These are phyloP conservation scores for Ascochyta pisi DNA, from an alignment of 2,329 filamentous ascomycete species.

Conservation along the genomic window DNA sequence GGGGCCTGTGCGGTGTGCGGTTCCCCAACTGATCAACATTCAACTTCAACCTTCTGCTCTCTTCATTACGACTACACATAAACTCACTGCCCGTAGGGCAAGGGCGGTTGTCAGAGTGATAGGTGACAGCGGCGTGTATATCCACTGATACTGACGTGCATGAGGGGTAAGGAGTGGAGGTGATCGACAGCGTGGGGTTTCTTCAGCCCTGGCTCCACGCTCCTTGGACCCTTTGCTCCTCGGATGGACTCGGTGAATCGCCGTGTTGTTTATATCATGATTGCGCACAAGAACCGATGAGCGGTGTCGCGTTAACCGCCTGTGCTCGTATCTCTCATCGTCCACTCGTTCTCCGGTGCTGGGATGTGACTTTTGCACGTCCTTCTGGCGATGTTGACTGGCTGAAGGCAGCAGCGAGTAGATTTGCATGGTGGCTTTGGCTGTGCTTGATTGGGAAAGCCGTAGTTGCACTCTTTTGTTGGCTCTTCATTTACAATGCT, in stretches of 20 bases:
- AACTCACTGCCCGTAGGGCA: neutral
- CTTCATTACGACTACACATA: neutral
- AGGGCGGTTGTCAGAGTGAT: neutral
- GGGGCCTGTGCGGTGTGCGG: constrained; percentile 3
- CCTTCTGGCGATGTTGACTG: neutral
- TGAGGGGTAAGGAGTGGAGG: neutral
- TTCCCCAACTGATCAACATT: constrained; percentile 13
- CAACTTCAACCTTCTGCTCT: neutral
- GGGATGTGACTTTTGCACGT: neutral
- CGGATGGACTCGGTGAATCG: constrained; percentile 1
- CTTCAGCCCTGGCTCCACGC: neutral
- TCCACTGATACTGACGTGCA: constrained; percentile 9
- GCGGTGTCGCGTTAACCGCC: neutral
- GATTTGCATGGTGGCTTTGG: neutral
- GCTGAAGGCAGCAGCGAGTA: neutral
- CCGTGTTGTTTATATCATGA: neutral
- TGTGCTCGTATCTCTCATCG: neutral
- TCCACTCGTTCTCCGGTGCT: neutral
- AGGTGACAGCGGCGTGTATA: neutral
- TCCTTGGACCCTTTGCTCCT: neutral
- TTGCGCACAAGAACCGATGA: neutral
- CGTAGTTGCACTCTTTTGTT: neutral
- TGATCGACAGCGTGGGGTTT: constrained; percentile 8
- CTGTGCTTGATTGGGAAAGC: neutral
- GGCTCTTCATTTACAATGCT: no score